phyloP scores from a whole-genome alignment of 768 basidiomycete species.

The Russula dissimulans region DNA sequence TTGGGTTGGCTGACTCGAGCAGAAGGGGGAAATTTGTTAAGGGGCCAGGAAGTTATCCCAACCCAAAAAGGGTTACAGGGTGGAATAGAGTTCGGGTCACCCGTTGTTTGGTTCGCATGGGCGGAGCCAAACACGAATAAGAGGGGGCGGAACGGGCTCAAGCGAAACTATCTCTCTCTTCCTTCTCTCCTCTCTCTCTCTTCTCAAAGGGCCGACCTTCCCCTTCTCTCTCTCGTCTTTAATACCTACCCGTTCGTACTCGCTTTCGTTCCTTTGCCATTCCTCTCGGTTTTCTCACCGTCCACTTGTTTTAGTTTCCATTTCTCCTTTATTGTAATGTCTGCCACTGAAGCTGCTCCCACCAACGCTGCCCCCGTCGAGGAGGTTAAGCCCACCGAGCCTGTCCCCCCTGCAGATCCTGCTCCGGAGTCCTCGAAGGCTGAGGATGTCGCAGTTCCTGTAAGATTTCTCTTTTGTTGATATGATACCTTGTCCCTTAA shows the following conservation, averaged over 20 bases:
- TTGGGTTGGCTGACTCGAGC: no score
- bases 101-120: constrained; percentile 28
- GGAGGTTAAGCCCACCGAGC: constrained; percentile 44
- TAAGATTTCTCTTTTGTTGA: constrained; percentile 22
- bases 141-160: constrained; percentile 27
- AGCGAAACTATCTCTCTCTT: constrained; percentile 16
- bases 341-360: constrained; percentile 53
- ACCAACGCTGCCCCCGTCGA: constrained; percentile 38
- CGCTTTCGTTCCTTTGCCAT: background rate
- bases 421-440: constrained; percentile 34
- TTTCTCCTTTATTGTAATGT: constrained; percentile 53
- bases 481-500: constrained; percentile 9
- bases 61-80: constrained; percentile 7
- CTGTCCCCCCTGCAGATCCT: constrained; percentile 26
- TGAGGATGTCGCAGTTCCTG: constrained; percentile 32
- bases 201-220: constrained; percentile 26
- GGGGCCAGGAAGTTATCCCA: background rate
- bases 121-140: constrained; percentile 29
- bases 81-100: constrained; percentile 26
- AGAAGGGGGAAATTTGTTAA: background rate
- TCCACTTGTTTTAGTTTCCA: background rate
- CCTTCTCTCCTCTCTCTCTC: constrained; percentile 28
- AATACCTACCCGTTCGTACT: constrained; percentile 29
- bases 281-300: background rate
- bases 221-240: constrained; percentile 54